Base-by-base conservation (phyloP, 176 grass and related monocot genomes). In the maize (Zea mays) region DNA sequence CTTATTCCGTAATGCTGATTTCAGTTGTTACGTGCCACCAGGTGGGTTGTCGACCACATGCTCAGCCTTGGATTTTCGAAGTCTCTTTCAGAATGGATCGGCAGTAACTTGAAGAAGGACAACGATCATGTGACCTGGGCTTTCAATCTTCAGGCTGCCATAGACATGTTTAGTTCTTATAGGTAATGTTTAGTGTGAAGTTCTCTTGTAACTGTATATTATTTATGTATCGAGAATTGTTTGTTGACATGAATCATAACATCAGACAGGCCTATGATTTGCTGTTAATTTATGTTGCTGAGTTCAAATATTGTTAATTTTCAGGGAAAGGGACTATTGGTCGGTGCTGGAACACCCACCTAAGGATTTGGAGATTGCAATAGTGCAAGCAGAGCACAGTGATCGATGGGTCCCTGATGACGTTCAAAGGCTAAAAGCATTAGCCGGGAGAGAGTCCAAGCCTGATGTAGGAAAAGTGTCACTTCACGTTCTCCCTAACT, bases 11-110 rank as follows among this genome's bases (percentile, higher is more conserved):
- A 45, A 36, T 51, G 58, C 44, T 77, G 39, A 72, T 76, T 46
- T 38, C 5, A 13, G 41, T 77, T 6, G n/a, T n/a, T 81, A 47
- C 37, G 19, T 66, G 44, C 65, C 75, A 79, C 72, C 69, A 99
- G 90, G 85, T 99, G 96, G 92, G 90, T 99, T 70, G 88, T 99
- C 3, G 83, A 99, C 14, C 96, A 99, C 72, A 95, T 99, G 92
- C 46, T 90, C 16, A 83, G 68, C 60, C 85, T 99, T 59, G 92
- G 96, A 67, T 95, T 99, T 86, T 99, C 96, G 6, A 95, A 93
- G 49, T 78, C 85, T 21, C 89, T 95, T 77, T 92, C 96, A 71
- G 85, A 93, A 72, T 99, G 96, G 96, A 95, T 99, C 38, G 96
- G 92, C 40, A 92, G 85, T 87, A 99, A 99, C 75, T 82, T 93